Base-by-base conservation (phyloP, 2,329 filamentous ascomycete genomes). In the Colletotrichum zoysiae region DNA sequence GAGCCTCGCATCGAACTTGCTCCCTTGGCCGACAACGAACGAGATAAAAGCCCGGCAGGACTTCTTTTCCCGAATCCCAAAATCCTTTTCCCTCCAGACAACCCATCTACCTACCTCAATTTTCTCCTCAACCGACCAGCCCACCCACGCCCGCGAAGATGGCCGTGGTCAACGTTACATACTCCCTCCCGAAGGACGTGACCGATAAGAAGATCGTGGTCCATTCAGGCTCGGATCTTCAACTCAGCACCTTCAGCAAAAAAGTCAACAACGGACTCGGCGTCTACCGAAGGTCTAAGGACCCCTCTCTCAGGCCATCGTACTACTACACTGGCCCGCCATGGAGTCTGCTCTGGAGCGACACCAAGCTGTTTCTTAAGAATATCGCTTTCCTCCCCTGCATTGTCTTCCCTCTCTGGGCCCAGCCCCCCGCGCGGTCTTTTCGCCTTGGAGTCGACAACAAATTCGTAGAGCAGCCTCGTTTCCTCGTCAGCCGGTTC, bases 381-480 rank as follows among this genome's bases (percentile, higher is more conserved):
- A 65, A 65, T 7, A 33, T 63, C 3, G 9, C 14, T 20, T 50
- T 20, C 12, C 67, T 70, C 1, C 67, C 67, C 1, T 46, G 65
- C 38, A 71, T 71, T 12, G 65, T 71, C 6, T 42, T 65, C 23
- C 69, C 69, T 4, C 53, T 71, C 6, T 69, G 51, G 38, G 18
- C 44, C 3, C 66, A 42, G 38, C 59, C 65, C 12, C 65, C 65
- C 1, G 44, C 65, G 14, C 69, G 69, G 9, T 64, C 65, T 2
- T 71, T 71, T n/a, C 50, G 33, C 9, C 61, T 64, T 5, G 60
- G 60, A 14, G 46, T 62, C 20, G 33, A 64, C 35, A 64, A 64
- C 35, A 40, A 18, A 2, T 64, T 64, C 48, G 23, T 16, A 20
- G 61, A 64, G 38, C 61, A 56, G 26, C 53, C 51, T 66, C 63